Conservation (phyloP, 2,329 filamentous ascomycete species). For the Monosporascus sp. region DNA sequence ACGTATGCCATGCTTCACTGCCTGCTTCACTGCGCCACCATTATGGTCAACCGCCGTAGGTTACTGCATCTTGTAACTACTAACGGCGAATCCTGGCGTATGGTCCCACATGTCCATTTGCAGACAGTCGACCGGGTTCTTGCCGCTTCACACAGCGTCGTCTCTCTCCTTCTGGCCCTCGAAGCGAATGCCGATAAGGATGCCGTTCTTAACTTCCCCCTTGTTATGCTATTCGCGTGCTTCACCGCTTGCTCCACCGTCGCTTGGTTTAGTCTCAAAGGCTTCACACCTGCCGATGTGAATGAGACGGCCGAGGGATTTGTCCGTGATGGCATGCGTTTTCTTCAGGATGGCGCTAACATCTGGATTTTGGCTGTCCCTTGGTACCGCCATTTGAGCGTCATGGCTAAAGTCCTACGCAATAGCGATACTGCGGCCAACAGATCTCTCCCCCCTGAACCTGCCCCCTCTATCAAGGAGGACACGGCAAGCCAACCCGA, state of each 20-base stretch:
- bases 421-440: slow-evolving; percentile 39
- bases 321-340: slow-evolving; percentile 52
- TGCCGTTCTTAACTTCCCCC: slow-evolving; percentile 53
- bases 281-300: slow-evolving; percentile 49
- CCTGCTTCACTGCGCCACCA: slow-evolving; percentile 54
- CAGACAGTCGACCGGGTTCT: slow-evolving; percentile 52
- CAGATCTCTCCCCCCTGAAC: slow-evolving; percentile 23
- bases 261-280: slow-evolving; percentile 58
- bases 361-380: slow-evolving; percentile 55
- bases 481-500: slow-evolving; percentile 50
- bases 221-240: slow-evolving; percentile 58
- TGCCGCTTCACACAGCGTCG: slow-evolving; percentile 53
- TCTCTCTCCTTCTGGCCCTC: slow-evolving; percentile 49
- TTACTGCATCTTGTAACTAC: slow-evolving; percentile 53
- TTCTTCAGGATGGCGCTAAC: slow-evolving; percentile 54
- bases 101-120: slow-evolving; percentile 41
- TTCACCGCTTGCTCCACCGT: slow-evolving; percentile 57
- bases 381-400: slow-evolving; percentile 54
- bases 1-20: slow-evolving; percentile 60
- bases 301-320: slow-evolving; percentile 53
- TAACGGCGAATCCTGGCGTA: slow-evolving; percentile 47
- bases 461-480: slow-evolving; percentile 43
- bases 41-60: slow-evolving; percentile 55
- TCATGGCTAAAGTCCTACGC: slow-evolving; percentile 56
- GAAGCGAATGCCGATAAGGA: slow-evolving; percentile 54